Evolutionary conservation across 345 rosid genomes (phyloP).

Genomic region (Xanthoceras sorbifolium): DNA sequence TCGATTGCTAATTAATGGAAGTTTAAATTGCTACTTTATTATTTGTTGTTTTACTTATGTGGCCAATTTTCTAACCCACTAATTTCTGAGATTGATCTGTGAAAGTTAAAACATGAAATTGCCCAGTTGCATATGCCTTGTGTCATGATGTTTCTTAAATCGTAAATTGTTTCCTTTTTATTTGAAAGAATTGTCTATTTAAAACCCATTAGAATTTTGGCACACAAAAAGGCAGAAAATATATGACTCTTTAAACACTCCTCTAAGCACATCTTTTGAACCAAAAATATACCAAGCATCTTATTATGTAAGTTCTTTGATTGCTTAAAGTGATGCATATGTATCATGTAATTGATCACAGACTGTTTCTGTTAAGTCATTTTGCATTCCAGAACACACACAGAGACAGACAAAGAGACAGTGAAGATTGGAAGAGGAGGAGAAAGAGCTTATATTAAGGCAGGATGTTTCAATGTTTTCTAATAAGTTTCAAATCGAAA

Average conservation of each 20-base stretch:
- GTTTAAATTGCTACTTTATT: background rate
- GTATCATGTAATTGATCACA: too few relatives aligned
- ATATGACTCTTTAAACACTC: too few relatives aligned
- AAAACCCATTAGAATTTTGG: too few relatives aligned
- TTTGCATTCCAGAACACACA: too few relatives aligned
- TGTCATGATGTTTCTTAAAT: too few relatives aligned
- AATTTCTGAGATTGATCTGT: too few relatives aligned
- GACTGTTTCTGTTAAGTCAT: background rate
- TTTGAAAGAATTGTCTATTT: too few relatives aligned
- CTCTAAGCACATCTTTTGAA: background rate
- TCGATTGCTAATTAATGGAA: constrained; percentile 8
- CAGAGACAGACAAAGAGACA: background rate
- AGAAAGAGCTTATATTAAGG: background rate
- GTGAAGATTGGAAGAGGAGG: background rate
- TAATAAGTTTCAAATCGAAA: background rate
- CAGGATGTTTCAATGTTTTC: background rate
- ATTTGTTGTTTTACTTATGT: background rate
- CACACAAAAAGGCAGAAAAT: too few relatives aligned
- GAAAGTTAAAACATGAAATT: too few relatives aligned
- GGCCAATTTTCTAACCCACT: too few relatives aligned
- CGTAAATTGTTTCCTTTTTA: too few relatives aligned
- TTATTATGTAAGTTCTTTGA: background rate
- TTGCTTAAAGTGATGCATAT: background rate
- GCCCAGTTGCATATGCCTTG: too few relatives aligned
- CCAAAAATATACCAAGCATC: background rate